Conservation (phyloP, 495 filamentous ascomycete genomes). For the Xylaria bambusicola region DNA sequence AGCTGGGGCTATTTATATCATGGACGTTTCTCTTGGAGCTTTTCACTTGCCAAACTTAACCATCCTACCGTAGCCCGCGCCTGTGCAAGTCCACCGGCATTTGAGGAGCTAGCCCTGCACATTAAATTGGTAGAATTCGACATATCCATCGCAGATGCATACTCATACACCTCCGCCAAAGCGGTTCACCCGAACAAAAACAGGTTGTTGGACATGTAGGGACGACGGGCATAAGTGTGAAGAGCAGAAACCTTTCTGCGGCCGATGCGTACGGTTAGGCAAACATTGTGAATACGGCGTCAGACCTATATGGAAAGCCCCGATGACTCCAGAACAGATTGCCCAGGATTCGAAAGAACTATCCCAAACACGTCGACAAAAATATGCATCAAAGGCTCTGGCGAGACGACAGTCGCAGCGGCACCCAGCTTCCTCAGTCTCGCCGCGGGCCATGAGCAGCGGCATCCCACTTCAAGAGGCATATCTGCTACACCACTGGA, state of each 20-base stretch:
- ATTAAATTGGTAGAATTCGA: too few relatives aligned
- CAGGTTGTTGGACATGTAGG: conserved; percentile 35
- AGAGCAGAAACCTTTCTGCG: conserved; percentile 33
- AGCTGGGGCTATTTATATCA: too few relatives aligned
- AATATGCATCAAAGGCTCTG: neutral
- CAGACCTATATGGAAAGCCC: conserved; percentile 28
- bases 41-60: too few relatives aligned
- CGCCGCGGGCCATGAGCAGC: conserved; percentile 13
- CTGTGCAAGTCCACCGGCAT: too few relatives aligned
- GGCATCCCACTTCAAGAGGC: conserved; percentile 3
- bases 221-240: conserved; percentile 38
- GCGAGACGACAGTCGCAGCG: neutral
- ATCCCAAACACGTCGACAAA: conserved; percentile 2
- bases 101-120: too few relatives aligned
- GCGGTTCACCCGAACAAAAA: conserved; percentile 32
- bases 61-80: too few relatives aligned
- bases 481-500: conserved; percentile 35
- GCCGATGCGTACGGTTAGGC: conserved; percentile 27
- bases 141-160: neutral
- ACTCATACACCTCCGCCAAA: conserved; percentile 11
- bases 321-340: conserved; percentile 12
- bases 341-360: conserved; percentile 6
- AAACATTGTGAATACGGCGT: conserved; percentile 35
- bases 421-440: neutral
- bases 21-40: too few relatives aligned